Conservation (phyloP, 495 filamentous ascomycete genomes). For the Penicillium herquei region DNA sequence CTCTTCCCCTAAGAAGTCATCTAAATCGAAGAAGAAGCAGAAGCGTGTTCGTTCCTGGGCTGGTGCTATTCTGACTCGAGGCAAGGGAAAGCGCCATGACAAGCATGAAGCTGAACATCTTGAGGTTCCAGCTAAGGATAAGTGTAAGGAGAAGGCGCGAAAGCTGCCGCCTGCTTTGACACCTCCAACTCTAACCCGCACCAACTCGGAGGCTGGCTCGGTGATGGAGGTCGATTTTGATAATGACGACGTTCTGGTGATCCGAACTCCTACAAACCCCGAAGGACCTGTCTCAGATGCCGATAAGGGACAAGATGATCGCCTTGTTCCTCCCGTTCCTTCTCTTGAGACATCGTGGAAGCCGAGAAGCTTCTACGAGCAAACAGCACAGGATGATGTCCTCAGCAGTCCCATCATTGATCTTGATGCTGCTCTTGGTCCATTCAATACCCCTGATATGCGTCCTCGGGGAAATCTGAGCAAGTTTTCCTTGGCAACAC, state of each 20-base stretch:
- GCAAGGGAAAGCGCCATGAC: constrained; percentile 54
- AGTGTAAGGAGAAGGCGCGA: constrained; percentile 16
- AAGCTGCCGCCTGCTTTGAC: constrained; percentile 26
- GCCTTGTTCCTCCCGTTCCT: constrained; percentile 18
- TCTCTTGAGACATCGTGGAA: constrained; percentile 46
- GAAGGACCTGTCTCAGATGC: constrained; percentile 25
- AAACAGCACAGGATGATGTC: constrained; percentile 48
- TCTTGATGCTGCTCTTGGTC: constrained; percentile 90
- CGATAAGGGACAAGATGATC: constrained; percentile 23
- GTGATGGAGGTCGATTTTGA: constrained; percentile 52
- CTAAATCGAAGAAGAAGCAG: constrained; percentile 64
- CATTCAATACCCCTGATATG: constrained; percentile 78
- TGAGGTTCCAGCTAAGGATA: constrained; percentile 5
- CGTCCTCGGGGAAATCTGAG: constrained; percentile 48
- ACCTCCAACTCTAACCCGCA: constrained; percentile 42
- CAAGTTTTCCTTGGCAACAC: constrained; percentile 59
- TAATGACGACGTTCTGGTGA: constrained; percentile 52
- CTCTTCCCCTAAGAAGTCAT: constrained; percentile 26
- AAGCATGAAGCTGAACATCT: constrained; percentile 25
- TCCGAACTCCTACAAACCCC: constrained; percentile 43
- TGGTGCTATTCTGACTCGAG: constrained; percentile 64
- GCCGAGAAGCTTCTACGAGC: constrained; percentile 46
- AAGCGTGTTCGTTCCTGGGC: constrained; percentile 83
- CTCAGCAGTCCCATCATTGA: constrained; percentile 79
- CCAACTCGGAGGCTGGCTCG: constrained; percentile 42